Evolutionary conservation across 805 yeast genomes (phyloP), one percentile per base, ranked within the genome.

Genomic region (Wickerhamiella kurtzmanii): DNA sequence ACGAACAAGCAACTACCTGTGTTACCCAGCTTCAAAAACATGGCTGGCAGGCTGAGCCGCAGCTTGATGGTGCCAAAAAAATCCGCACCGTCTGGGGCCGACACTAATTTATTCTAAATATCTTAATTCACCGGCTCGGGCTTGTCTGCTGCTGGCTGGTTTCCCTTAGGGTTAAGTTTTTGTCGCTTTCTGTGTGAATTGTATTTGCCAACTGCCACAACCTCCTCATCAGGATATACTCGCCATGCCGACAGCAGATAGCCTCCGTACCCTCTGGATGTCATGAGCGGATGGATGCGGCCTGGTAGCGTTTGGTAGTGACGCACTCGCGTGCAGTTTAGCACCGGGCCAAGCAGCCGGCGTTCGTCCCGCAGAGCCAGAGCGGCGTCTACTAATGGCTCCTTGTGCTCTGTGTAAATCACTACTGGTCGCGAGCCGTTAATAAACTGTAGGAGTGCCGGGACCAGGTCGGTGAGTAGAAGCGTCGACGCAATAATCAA

Each of bases 241-340:
- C 83, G 71, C 15, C 83, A 75, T 2, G 89, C 94, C 68, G 78
- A 74, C 53, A 87, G 67, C 2, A 92, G 61, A 61, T 77, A 89
- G 0, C 99, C 99, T 32, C 96, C 97, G 48, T 82, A 88, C 4
- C 95, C 87, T 57, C 85, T 74, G 72, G 81, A 79, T 0, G 96
- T 84, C 99, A 92, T 92, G 50, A 80, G 60, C 0, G 99, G 99
- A 63, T 92, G 99, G 58, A 89, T 69, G 60, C 94, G 79, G 5
- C 97, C 98, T 17, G 94, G 85, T 22, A 89, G 77, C 2, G 96
- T 86, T 67, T 92, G 99, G 61, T 82, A 88, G 44, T 79, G 80
- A 53, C 96, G 75, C 11, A 82, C 92, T 51, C 84, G 72, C 1
- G 94, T 76, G 62, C 88, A 96, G 51, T 75, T 71, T 19, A 89